A percentile compares a stretch with the other conserved stretches of the same genome.
Evolutionary conservation across 176 grass and related monocot genomes (phyloP).

Genomic region (Leersia perrieri): DNA sequence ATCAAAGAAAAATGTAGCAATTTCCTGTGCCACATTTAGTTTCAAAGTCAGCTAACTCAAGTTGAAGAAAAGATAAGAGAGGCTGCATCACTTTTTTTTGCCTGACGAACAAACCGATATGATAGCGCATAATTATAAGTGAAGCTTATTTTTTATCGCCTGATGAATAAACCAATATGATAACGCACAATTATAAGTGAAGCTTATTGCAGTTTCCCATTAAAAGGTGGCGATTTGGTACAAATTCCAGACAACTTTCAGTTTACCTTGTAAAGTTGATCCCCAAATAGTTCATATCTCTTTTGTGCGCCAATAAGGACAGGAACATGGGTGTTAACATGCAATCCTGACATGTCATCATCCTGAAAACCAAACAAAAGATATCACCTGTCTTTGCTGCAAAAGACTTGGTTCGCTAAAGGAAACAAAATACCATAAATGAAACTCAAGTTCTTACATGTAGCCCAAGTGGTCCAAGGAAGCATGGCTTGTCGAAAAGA

Average conservation of each 20-base stretch:
- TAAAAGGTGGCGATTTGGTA: background rate
- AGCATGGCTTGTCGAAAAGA: conserved; percentile 95
- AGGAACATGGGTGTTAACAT: conserved; percentile 83
- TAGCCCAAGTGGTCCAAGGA: conserved; percentile 78
- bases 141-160: no score
- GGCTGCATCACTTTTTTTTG: background rate
- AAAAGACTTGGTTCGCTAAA: background rate
- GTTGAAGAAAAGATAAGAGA: background rate
- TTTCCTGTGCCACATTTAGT: conserved; percentile 51
- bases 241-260: background rate
- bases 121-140: no score
- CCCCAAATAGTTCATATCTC: conserved; percentile 80
- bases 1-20: conserved; percentile 72
- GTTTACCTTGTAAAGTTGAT: conserved; percentile 88
- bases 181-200: background rate
- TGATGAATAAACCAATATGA: background rate
- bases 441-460: conserved; percentile 48
- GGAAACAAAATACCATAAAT: background rate
- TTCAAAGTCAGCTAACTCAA: conserved; percentile 8
- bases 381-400: background rate
- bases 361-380: conserved; percentile 41
- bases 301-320: conserved; percentile 66
- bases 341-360: conserved; percentile 73
- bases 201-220: background rate
- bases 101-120: no score